These are phyloP conservation scores for Penicillium daleae DNA, from an alignment of 495 filamentous ascomycete genomes.

Conservation along the genomic window DNA sequence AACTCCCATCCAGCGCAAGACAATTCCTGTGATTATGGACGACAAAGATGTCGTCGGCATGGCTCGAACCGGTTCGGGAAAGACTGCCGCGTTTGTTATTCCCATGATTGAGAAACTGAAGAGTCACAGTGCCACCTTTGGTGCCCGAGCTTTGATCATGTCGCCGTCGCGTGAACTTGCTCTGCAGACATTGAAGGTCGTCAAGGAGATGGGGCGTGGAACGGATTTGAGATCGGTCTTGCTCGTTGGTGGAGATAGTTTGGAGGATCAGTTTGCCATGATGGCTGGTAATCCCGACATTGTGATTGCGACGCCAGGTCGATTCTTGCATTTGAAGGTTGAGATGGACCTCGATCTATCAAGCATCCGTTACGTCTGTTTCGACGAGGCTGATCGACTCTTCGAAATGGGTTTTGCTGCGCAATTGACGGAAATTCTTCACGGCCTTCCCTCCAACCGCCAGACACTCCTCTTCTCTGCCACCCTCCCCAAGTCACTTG, in stretches of 20 bases:
- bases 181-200: conserved; percentile 91
- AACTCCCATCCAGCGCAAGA: conserved; percentile 96
- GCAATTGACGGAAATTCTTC: conserved; percentile 90
- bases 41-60: conserved; percentile 94
- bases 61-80: conserved; percentile 95
- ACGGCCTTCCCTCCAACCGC: conserved; percentile 78
- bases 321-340: conserved; percentile 92
- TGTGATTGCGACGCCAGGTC: conserved; percentile 92
- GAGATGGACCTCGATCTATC: conserved; percentile 90
- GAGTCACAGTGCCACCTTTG: conserved; percentile 82
- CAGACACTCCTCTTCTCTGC: conserved; percentile 96
- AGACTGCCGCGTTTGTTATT: conserved; percentile 96
- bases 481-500: conserved; percentile 87
- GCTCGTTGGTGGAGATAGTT: conserved; percentile 89
- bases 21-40: conserved; percentile 88
- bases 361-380: conserved; percentile 88
- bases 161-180: conserved; percentile 93
- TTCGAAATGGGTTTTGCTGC: conserved; percentile 98
- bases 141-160: conserved; percentile 80
- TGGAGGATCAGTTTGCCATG: conserved; percentile 93
- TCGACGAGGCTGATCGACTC: conserved; percentile 93
- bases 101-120: conserved; percentile 96
- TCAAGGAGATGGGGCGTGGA: conserved; percentile 88
- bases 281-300: conserved; percentile 97
- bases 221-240: conserved; percentile 88